Evolutionary conservation across 2,329 filamentous ascomycete genomes (phyloP), one percentile per base, ranked within the genome.

Genomic region (Hymenoscyphus scutula): DNA sequence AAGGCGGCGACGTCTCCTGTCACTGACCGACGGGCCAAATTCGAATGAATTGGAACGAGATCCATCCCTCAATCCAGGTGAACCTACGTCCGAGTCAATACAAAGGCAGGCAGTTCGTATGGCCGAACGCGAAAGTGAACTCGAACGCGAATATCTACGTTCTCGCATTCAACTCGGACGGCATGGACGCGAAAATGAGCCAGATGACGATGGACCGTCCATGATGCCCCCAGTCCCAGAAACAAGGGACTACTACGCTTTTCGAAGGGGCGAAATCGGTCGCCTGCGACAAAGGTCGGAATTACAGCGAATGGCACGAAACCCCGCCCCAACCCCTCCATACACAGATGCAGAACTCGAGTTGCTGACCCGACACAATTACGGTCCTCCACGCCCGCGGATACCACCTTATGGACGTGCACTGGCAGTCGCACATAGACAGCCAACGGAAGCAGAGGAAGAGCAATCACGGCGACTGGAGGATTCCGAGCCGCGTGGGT

Each of bases 171-270:
- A 51, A 11, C 23, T 51, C 11, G 45, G 45, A 25, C 37, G 60
- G 19, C 32, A 32, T 29, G 56, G 56, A 23, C 48, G 23, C 5
- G 23, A 19, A 34, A 57, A 27, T 56, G 64, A 59, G 48, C 23
- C 60, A 19, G 68, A 69, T n/a, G 55, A 61, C 25, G 68, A 72
- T 62, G 65, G 63, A 10, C 68, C 64, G 17, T 63, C 62, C 13
- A 62, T 64, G 13, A 69, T 74, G 69, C 72, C 71, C 11, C 67
- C 71, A 53, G 72, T 70, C 30, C 71, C 72, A 2, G 72, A 74
- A 63, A 66, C 69, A 7, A 64, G 66, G 62, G 71, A 73, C 53
- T 70, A 67, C 56, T 63, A 67, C 17, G 59, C 61, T 55, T 56
- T 61, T 23, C 64, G 70, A 38, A 69, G 68, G 38, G 67, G 67